Conservation (phyloP, 768 basidiomycete species). For the Amanita thiersii region DNA sequence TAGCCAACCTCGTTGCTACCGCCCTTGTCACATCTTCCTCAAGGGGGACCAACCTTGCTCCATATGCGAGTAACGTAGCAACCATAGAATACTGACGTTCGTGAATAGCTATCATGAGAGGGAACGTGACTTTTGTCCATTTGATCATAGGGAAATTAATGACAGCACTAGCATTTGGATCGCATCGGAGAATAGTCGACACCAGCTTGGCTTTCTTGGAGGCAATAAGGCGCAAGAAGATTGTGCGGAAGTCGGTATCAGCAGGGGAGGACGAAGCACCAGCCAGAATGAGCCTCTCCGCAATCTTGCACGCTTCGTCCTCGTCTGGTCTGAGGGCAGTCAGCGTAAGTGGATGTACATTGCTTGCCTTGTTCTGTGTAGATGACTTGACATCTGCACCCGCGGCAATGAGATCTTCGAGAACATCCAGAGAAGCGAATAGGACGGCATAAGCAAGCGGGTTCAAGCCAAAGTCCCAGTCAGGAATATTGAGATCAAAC, state of each 20-base stretch:
- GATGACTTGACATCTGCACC: constrained; percentile 38
- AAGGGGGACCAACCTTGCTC: background rate
- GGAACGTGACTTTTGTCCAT: constrained; percentile 1
- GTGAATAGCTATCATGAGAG: constrained; percentile 1
- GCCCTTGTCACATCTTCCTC: constrained; percentile 8
- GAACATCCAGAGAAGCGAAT: constrained; percentile 31
- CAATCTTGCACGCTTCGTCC: constrained; percentile 28
- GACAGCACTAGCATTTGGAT: constrained; percentile 24
- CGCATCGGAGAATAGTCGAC: constrained; percentile 29
- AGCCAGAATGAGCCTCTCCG: constrained; percentile 29
- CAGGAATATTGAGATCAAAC: constrained; percentile 41
- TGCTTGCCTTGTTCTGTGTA: constrained; percentile 19
- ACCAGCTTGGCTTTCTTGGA: constrained; percentile 29
- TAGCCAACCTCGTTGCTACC: background rate
- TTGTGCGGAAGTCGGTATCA: constrained; percentile 26
- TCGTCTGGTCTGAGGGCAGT: constrained; percentile 33
- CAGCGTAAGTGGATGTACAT: constrained; percentile 29
- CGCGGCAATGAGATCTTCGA: constrained; percentile 37
- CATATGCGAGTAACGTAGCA: constrained; percentile 1
- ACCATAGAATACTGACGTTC: constrained; percentile 3
- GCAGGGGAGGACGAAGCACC: constrained; percentile 36
- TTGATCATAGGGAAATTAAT: background rate
- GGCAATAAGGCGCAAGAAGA: constrained; percentile 31
- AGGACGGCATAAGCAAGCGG: constrained; percentile 45
- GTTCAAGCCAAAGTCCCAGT: constrained; percentile 54